Conservation (phyloP, 352 stramenopile genomes). For the Phytophthora chlamydospora region DNA sequence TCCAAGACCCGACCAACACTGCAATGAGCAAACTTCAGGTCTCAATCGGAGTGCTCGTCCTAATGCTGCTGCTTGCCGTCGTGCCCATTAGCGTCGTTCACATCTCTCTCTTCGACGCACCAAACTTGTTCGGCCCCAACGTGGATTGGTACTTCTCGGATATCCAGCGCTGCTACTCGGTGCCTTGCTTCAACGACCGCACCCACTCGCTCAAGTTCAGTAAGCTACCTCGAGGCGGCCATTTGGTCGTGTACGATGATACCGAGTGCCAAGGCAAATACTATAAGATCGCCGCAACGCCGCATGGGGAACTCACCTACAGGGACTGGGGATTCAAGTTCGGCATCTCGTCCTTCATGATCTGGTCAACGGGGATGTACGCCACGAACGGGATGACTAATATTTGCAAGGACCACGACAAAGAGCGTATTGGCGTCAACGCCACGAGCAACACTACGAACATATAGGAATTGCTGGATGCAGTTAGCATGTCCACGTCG, state of each 20-base stretch:
- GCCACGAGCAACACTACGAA: too few species aligned
- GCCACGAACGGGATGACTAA: conserved; percentile 20
- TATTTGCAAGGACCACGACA: conserved; percentile 22
- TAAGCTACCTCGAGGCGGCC: conserved; percentile 6
- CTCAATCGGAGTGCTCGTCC: too few species aligned
- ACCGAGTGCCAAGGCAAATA: conserved; percentile 14
- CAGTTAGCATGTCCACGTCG: too few species aligned
- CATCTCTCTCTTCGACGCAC: conserved; percentile 16
- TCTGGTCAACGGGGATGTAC: conserved; percentile 21
- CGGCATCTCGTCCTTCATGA: conserved; percentile 24
- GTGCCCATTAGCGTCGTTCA: conserved; percentile 2
- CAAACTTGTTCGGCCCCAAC: conserved; percentile 5
- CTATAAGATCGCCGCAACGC: conserved; percentile 14
- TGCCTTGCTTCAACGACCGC: conserved; percentile 29
- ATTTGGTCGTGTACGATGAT: conserved; percentile 23
- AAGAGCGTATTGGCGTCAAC: too few species aligned
- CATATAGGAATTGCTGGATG: not conserved
- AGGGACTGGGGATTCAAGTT: conserved; percentile 22
- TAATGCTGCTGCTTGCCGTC: not conserved
- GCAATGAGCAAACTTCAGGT: too few species aligned
- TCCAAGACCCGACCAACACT: too few species aligned
- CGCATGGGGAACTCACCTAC: conserved; percentile 8
- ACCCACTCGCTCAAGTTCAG: conserved; percentile 15
- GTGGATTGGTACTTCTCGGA: conserved; percentile 19
- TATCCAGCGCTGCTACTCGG: conserved; percentile 18